Evolutionary conservation across 805 yeast species (phyloP), one percentile per base, ranked within the genome.

Genomic region (Ascoidea asiatica): DNA sequence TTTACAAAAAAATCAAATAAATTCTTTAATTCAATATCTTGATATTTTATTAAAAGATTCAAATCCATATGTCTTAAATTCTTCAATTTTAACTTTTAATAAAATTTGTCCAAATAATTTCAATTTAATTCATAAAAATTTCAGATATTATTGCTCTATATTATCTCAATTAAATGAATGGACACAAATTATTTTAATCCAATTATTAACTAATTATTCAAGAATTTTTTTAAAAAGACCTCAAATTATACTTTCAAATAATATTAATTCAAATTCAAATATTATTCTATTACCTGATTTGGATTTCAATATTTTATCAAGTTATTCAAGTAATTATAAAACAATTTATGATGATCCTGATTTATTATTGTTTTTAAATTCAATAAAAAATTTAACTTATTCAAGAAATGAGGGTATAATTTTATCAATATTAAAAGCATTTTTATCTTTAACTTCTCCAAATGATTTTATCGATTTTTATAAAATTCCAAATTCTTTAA

Each of bases 61-160:
- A 11, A 80, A 79, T 44, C 64, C 77, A 0, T 61, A 63, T 21
- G 98, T 92, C 1, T 70, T 87, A 15, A 79, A 85, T 4, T 61
- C 85, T 1, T 79, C 95, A 0, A 56, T 92, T 15, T 64, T 74
- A 19, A 66, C 83, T 0, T 73, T 72, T 49, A 66, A 67, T 44
- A 66, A 69, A 40, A 62, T 80, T 19, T 73, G 74, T 44, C 74
- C 78, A 0, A 72, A 75, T 29, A 67, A 72, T 39, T 70, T 82
- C 59, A 82, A 75, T 2, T 59, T 83, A 33, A 59, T 90, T 2
- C 97, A 92, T 56, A 75, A 81, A 2, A 76, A 78, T 52, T 83
- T 71, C 56, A 70, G 83, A 23, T 69, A 77, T 19, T 70, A 72
- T 42, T 77, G 86, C 47, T 55, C 63, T 1, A 59, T 68, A 29